A percentile compares a stretch with the other conserved stretches of the same genome.
These are phyloP conservation scores for Neurospora cerealis DNA, from an alignment of 495 filamentous ascomycete genomes.

Conservation along the genomic window DNA sequence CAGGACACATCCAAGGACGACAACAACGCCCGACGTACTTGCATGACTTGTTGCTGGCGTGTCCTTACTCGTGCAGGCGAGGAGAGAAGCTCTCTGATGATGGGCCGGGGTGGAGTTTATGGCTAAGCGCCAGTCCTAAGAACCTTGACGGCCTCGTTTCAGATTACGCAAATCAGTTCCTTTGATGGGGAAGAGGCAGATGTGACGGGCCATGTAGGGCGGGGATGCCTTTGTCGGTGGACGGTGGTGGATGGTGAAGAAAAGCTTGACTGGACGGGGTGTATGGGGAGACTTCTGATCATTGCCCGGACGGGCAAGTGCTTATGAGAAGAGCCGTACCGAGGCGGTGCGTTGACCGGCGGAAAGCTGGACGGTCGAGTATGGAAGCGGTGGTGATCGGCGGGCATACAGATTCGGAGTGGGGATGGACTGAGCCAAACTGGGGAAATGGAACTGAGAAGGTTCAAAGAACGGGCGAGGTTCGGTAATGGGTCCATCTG, in stretches of 20 bases:
- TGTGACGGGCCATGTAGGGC: neutral
- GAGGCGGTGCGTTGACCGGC: neutral
- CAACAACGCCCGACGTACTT: constrained; percentile 4
- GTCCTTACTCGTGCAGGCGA: neutral
- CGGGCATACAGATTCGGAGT: constrained; percentile 1
- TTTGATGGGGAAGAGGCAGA: neutral
- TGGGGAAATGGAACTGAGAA: constrained; percentile 1
- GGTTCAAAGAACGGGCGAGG: neutral
- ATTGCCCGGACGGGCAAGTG: constrained; percentile 11
- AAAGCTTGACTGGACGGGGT: neutral
- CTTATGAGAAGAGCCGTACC: constrained; percentile 3
- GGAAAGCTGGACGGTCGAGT: neutral
- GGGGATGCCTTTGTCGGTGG: neutral
- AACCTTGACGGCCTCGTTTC: neutral
- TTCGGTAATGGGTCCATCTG: neutral
- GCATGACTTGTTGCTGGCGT: neutral
- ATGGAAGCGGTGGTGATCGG: constrained; percentile 4
- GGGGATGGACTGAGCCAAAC: constrained; percentile 1
- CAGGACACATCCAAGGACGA: neutral
- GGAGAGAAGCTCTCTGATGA: neutral
- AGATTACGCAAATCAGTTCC: neutral
- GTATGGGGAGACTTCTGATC: constrained; percentile 10
- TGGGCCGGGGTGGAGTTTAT: neutral
- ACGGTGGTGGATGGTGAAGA: neutral
- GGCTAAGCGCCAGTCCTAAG: neutral